Evolutionary conservation across 495 filamentous ascomycete species (phyloP), one percentile per base, ranked within the genome.

Genomic region (Aspergillus heteromorphus): DNA sequence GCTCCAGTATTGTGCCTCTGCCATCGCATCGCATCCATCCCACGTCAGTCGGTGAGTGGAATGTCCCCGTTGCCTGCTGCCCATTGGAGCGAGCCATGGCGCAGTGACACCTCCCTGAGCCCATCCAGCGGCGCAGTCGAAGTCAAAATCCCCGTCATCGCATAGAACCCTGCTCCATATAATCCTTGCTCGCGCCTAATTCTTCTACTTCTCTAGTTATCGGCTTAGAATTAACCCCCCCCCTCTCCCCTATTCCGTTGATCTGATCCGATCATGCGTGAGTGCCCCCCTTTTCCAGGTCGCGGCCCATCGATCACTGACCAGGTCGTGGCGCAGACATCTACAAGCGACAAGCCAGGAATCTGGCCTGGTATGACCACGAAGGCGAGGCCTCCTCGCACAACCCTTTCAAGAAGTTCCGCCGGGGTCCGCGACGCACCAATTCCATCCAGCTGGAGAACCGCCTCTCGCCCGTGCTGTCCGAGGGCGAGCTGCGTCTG

Each of bases 401-500:
- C 56, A 81, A 81, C 52, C 78, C 78, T n/a, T 80, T 78, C 55
- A 73, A 74, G 56, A 76, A 75, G 45, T 71, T 74, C 57, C 61
- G 66, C 18, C 47, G 57, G 21, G 62, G 56, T 16, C 66, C 64
- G 13, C 66, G 59, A 27, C 68, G 67, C 23, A 55, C 65, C 17
- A 51, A 60, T 41, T 72, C 70, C 18, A 65, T 71, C 47, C 63
- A 69, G 51, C 63, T 76, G 17, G 68, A 73, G 48, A 60, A 43
- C 23, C 52, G 62, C 11, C 48, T 61, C 19, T 29, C 48, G 7
- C 53, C 49, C 14, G 48, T 60, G 18, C 53, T 53, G 34, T 66
- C 65, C 38, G 54, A 64, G 49, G 62, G 61, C 6, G 66, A 69
- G n/a, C 48, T 71, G 21, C 55, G 54, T 19, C 58, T 65, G 7